Evolutionary conservation across 2,329 filamentous ascomycete genomes (phyloP), one percentile per base, ranked within the genome.

Genomic region (Aaosphaeria arxii): DNA sequence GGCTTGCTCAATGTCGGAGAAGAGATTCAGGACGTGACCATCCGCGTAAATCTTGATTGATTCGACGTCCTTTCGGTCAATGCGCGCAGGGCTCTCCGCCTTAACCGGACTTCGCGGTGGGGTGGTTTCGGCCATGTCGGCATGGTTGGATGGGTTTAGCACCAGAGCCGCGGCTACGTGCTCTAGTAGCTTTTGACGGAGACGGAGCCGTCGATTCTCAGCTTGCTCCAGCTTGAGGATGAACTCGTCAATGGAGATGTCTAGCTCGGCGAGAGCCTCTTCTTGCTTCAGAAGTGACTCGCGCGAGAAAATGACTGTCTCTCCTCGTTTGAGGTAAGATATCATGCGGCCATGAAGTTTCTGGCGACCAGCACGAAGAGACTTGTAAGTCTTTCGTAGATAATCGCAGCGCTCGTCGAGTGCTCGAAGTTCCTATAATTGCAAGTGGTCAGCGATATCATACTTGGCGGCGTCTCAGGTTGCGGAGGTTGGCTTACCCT

Each of bases 381-480:
- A 88, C 45, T 81, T 85, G 70, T 90, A 88, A 0, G 87, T 91
- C 52, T 83, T 86, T 42, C 87, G 84, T 43, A 91, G 82, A 61
- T 91, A 91, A 56, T 90, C 86, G 47, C 85, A 88, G 47, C 87
- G 82, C 63, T 89, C 86, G 59, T 91, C 88, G n/a, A 91, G 76
- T 49, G 80, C 82, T 43, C 85, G 82, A 46, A 91, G 83, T 72
- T 91, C 88, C 81, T 86, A 44, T 39, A 7, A 29, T 36, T 24
- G 17, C 17, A 33, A 24, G 6, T n/a, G 38, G 49, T 70, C 40
- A 70, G 59, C 45, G 45, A 47, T 17, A 30, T 5, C 31, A 11
- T 36, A 24, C 33, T 36, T 36, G 33, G 33, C 33, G n/a, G n/a
- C 44, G 42, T 32, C 6, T 46, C 30, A 30, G 28, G 43, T 6